phyloP scores from a whole-genome alignment of 2,329 filamentous ascomycete species.

The Claviceps sorghi region DNA sequence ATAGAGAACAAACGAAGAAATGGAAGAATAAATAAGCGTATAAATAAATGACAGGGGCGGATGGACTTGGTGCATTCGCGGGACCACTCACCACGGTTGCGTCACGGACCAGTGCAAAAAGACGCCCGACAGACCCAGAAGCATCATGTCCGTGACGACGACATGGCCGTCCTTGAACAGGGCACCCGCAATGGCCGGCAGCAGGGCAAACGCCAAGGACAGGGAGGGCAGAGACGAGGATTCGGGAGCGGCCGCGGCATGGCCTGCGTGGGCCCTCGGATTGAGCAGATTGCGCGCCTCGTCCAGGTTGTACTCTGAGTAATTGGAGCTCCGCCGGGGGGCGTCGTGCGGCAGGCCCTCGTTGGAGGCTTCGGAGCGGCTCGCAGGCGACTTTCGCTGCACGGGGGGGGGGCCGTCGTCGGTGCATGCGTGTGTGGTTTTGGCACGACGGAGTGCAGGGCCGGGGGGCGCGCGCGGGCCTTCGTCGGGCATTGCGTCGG shows the following conservation, averaged over 20 bases:
- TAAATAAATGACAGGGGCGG: too few relatives aligned
- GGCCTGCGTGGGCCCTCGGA: constrained; percentile 22
- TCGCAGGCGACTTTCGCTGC: constrained; percentile 7
- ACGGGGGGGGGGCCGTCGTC: constrained; percentile 18
- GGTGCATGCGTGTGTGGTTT: too few relatives aligned
- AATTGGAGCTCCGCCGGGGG: constrained; percentile 58
- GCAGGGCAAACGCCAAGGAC: constrained; percentile 68
- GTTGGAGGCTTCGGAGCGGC: constrained; percentile 15
- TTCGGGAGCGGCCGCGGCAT: constrained; percentile 30
- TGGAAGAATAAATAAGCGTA: too few relatives aligned
- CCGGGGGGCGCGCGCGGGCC: constrained; percentile 12
- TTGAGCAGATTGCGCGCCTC: constrained; percentile 58
- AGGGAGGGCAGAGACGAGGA: constrained; percentile 61
- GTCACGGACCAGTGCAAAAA: constrained; percentile 89
- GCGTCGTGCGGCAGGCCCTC: constrained; percentile 9
- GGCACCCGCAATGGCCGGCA: constrained; percentile 74
- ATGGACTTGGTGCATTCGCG: too few relatives aligned
- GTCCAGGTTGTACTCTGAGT: constrained; percentile 61
- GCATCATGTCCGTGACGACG: constrained; percentile 70
- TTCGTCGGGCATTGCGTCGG: constrained; percentile 9
- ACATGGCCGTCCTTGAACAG: constrained; percentile 74
- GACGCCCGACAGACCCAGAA: constrained; percentile 65
- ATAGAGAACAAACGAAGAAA: too few relatives aligned
- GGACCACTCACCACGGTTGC: constrained; percentile 58
- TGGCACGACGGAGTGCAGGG: constrained; percentile 26